A percentile compares a stretch with the other conserved stretches of the same genome.
Evolutionary conservation across 208 protist genomes (phyloP).

Genomic region (Acanthamoeba triangularis): DNA sequence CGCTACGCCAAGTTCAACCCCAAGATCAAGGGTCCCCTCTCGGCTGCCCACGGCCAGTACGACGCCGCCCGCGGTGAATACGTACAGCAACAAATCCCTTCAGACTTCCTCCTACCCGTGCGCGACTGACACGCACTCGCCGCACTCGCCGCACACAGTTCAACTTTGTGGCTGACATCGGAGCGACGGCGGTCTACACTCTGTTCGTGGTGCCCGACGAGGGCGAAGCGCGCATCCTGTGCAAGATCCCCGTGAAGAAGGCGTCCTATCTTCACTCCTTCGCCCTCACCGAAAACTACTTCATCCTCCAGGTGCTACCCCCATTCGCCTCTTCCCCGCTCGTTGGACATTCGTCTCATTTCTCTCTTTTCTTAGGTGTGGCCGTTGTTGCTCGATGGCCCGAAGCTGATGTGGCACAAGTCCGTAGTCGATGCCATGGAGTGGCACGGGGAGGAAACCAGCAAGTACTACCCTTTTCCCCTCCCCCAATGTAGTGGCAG

Average conservation of each 20-base stretch:
- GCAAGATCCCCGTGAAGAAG: background rate
- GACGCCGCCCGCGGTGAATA: background rate
- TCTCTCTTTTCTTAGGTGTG: background rate
- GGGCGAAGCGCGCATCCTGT: background rate
- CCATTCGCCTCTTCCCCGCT: background rate
- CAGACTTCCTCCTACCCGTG: background rate
- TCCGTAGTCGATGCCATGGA: background rate
- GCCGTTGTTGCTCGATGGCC: background rate
- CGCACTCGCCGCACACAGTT: background rate
- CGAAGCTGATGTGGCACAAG: constrained; percentile 16
- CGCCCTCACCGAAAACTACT: background rate
- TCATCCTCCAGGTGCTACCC: background rate
- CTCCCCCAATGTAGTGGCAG: background rate
- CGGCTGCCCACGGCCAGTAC: constrained; percentile 9
- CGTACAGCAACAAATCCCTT: background rate
- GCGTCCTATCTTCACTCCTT: constrained; percentile 4
- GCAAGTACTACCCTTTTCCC: background rate
- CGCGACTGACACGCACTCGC: background rate
- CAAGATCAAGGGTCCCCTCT: background rate
- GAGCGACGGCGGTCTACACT: background rate
- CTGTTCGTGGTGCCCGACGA: constrained; percentile 7
- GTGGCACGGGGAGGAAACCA: background rate
- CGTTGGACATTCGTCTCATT: background rate
- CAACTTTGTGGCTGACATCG: background rate
- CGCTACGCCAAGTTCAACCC: background rate